Percentiles rank a stretch among this genome's conserved stretches.
phyloP scores from a whole-genome alignment of 1,139 yeast species.

The Lodderomyces elongisporus region DNA sequence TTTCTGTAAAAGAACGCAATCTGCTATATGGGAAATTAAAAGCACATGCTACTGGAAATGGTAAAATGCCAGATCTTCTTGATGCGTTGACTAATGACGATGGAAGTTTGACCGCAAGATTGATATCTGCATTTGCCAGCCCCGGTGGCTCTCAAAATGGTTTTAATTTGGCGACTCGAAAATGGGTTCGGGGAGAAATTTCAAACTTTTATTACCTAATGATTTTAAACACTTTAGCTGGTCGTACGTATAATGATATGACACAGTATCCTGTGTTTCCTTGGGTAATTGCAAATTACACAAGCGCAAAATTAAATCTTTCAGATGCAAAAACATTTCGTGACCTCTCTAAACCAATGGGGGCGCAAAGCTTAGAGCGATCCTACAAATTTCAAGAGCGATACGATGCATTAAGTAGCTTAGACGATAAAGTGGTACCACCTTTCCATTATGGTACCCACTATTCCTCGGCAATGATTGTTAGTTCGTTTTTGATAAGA shows the following conservation, averaged over 20 bases:
- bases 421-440: conserved; percentile 51
- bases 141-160: conserved; percentile 14
- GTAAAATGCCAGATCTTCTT: conserved; percentile 47
- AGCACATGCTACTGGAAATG: conserved; percentile 41
- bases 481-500: conserved; percentile 69
- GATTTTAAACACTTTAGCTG: conserved; percentile 76
- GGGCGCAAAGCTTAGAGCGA: conserved; percentile 64
- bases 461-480: conserved; percentile 90
- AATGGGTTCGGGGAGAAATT: conserved; percentile 72
- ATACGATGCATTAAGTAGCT: conserved; percentile 58
- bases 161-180: conserved; percentile 52
- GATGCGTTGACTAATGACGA: conserved; percentile 35
- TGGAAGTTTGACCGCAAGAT: conserved; percentile 23
- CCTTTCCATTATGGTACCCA: conserved; percentile 92
- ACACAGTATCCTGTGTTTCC: conserved; percentile 91
- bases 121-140: conserved; percentile 34
- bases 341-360: conserved; percentile 84
- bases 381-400: conserved; percentile 62
- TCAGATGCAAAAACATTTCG: conserved; percentile 56
- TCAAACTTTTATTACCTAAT: conserved; percentile 78
- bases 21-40: conserved; percentile 45
- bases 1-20: conserved; percentile 50
- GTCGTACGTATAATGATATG: conserved; percentile 78
- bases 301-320: conserved; percentile 60
- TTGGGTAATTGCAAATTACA: conserved; percentile 80